Evolutionary conservation across 2,329 filamentous ascomycete species (phyloP).

Genomic region (Colletotrichum nymphaeae): DNA sequence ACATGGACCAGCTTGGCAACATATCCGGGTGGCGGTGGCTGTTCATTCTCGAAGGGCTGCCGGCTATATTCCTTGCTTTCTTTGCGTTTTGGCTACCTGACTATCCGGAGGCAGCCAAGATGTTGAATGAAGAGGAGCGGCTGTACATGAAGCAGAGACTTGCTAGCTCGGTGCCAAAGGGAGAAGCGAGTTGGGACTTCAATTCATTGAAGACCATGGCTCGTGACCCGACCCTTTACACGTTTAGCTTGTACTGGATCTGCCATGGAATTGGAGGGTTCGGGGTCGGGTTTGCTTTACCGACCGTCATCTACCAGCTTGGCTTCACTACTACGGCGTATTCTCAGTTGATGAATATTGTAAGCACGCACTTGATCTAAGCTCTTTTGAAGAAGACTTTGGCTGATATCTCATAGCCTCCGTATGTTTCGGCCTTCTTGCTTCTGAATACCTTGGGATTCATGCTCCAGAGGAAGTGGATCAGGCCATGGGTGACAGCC

Average conservation of each 20-base stretch:
- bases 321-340: neutral
- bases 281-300: neutral
- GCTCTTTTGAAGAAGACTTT: neutral
- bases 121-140: neutral
- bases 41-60: neutral
- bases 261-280: neutral
- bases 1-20: neutral
- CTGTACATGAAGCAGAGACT: neutral
- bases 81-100: neutral
- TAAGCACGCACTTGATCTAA: neutral
- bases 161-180: neutral
- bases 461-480: neutral
- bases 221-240: neutral
- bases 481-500: neutral
- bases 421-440: neutral
- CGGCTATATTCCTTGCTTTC: neutral
- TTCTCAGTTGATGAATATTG: neutral
- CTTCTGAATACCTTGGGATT: neutral
- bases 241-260: neutral
- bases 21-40: neutral
- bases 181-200: neutral
- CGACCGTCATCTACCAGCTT: neutral
- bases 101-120: neutral
- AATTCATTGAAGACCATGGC: neutral
- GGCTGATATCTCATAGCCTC: neutral